phyloP scores from a whole-genome alignment of 2,329 filamentous ascomycete species.

The Fusarium sp. region DNA sequence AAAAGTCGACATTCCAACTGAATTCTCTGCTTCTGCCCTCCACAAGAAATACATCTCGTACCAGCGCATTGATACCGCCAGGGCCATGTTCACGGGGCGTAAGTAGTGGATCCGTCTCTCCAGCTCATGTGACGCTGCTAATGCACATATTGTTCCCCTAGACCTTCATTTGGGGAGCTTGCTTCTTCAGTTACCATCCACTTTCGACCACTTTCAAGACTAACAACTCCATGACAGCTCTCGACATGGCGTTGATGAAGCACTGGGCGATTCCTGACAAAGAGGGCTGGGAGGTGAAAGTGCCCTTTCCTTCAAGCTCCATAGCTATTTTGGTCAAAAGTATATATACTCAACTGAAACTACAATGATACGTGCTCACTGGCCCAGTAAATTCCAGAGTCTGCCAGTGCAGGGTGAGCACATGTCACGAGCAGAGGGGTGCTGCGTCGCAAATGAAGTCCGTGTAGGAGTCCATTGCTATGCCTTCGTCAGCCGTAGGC shows the following conservation, averaged over 20 bases:
- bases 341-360: too few species aligned
- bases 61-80: slow-evolving; percentile 23
- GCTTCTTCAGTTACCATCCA: slow-evolving; percentile 41
- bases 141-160: slow-evolving; percentile 1
- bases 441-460: too few species aligned
- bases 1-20: slow-evolving; percentile 40
- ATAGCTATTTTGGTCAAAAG: too few species aligned
- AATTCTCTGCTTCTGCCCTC: not conserved
- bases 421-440: too few species aligned
- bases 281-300: not conserved
- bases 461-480: too few species aligned
- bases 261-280: slow-evolving; percentile 7
- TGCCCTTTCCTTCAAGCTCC: not conserved
- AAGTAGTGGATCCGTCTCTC: not conserved
- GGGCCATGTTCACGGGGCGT: slow-evolving; percentile 48
- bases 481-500: too few species aligned
- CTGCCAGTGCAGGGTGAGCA: too few species aligned
- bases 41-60: not conserved
- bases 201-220: slow-evolving; percentile 34
- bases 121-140: not conserved
- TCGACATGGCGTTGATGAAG: slow-evolving; percentile 7
- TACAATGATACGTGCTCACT: too few species aligned
- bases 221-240: slow-evolving; percentile 39
- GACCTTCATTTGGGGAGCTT: slow-evolving; percentile 50
- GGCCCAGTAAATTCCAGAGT: too few species aligned